Evolutionary conservation across 805 yeast genomes (phyloP).

Genomic region (Naumovozyma castellii): DNA sequence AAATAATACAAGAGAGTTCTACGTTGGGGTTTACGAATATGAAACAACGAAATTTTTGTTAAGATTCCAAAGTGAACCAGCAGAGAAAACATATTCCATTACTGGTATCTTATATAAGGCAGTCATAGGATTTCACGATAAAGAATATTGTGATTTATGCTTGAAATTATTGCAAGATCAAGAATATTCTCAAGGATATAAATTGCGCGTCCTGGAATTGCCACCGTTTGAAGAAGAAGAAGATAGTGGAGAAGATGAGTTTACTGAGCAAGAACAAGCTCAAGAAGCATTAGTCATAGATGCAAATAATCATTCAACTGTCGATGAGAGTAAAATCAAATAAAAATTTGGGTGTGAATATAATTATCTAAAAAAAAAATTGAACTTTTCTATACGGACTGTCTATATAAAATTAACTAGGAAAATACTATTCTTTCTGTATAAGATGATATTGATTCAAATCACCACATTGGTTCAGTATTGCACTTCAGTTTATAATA

Average conservation of each 20-base stretch:
- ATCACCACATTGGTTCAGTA: too few relatives aligned
- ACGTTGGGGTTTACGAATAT: conserved; percentile 30
- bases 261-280: background rate
- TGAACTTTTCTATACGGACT: too few relatives aligned
- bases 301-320: conserved; percentile 1
- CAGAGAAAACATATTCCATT: conserved; percentile 12
- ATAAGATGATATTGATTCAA: too few relatives aligned
- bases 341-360: background rate
- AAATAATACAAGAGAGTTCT: conserved; percentile 27
- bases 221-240: conserved; percentile 18
- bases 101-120: conserved; percentile 26
- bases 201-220: conserved; percentile 16
- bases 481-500: too few relatives aligned
- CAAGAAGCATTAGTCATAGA: background rate
- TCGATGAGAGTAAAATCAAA: background rate
- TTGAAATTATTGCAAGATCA: conserved; percentile 19
- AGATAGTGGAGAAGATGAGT: background rate
- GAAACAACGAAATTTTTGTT: conserved; percentile 14
- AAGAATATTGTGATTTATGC: conserved; percentile 22
- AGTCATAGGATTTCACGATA: conserved; percentile 28
- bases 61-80: conserved; percentile 8
- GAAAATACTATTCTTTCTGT: too few relatives aligned
- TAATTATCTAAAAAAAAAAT: background rate
- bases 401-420: too few relatives aligned
- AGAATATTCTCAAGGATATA: conserved; percentile 26